Percentiles rank a stretch among this genome's conserved stretches.
Conservation (phyloP, 495 filamentous ascomycete genomes). For the Collariella sp. region DNA sequence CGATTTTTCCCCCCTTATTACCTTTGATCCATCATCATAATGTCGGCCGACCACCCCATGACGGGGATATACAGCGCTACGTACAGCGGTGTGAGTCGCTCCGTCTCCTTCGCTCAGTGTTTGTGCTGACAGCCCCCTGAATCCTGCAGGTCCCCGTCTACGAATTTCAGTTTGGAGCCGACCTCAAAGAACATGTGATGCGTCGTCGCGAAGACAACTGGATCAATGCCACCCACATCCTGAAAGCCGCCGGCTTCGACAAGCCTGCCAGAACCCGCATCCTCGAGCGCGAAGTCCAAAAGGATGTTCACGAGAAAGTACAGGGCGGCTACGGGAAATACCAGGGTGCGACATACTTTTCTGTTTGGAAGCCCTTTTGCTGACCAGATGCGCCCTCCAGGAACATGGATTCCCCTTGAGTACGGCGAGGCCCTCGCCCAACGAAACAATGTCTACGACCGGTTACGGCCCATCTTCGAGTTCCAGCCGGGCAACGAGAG, state of each 20-base stretch:
- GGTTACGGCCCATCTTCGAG: constrained; percentile 80
- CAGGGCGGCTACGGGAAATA: constrained; percentile 99
- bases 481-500: constrained; percentile 75
- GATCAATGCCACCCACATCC: constrained; percentile 90
- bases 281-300: constrained; percentile 92
- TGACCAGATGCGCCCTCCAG: constrained; percentile 38
- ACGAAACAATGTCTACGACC: constrained; percentile 75
- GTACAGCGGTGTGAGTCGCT: constrained; percentile 87
- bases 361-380: neutral
- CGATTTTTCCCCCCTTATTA: neutral
- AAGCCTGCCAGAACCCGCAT: constrained; percentile 93
- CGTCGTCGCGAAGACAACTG: constrained; percentile 80
- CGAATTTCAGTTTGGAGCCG: constrained; percentile 70
- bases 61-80: constrained; percentile 74
- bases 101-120: neutral
- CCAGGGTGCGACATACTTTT: constrained; percentile 54
- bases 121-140: constrained; percentile 30
- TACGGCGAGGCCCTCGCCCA: constrained; percentile 72
- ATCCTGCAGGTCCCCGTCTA: constrained; percentile 70
- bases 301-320: constrained; percentile 91
- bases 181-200: constrained; percentile 72
- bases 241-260: constrained; percentile 61
- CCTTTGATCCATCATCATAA: constrained; percentile 11
- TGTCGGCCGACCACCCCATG: constrained; percentile 32
- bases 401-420: constrained; percentile 90